These are phyloP conservation scores for Penicillium maclennaniae DNA, from an alignment of 495 filamentous ascomycete genomes.

Conservation along the genomic window DNA sequence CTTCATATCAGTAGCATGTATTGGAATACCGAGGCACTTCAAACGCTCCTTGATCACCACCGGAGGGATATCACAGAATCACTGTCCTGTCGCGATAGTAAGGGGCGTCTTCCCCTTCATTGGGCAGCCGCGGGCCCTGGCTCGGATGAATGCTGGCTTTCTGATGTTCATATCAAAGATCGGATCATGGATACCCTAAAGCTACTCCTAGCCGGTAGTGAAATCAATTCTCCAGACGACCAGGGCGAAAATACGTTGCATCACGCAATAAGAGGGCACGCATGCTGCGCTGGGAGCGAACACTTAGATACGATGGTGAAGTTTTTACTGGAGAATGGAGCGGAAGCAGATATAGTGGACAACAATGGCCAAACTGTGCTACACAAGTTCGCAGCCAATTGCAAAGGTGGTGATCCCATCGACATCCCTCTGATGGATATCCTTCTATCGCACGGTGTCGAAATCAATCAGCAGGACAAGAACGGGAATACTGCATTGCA, in stretches of 20 bases:
- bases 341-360: conserved; percentile 4
- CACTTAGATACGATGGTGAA: conserved; percentile 2
- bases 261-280: background rate
- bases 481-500: conserved; percentile 14
- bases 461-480: conserved; percentile 12
- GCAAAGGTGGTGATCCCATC: conserved; percentile 4
- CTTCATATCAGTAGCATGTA: background rate
- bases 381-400: conserved; percentile 8
- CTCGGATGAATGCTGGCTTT: background rate
- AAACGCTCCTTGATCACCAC: background rate
- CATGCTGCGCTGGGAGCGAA: conserved; percentile 1
- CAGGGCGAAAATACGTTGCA: background rate
- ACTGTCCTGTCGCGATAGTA: conserved; percentile 2
- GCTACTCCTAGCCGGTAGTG: conserved; percentile 5
- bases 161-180: conserved; percentile 2
- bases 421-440: conserved; percentile 5
- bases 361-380: background rate
- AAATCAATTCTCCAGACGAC: conserved; percentile 9
- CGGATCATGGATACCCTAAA: conserved; percentile 4
- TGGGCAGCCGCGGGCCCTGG: conserved; percentile 9
- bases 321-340: conserved; percentile 10
- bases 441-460: conserved; percentile 11
- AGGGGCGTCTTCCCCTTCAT: conserved; percentile 13
- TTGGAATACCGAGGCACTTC: background rate
- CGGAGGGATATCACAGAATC: background rate